Base-by-base conservation (phyloP, 2,329 filamentous ascomycete genomes). In the Cladorrhinum sp. region DNA sequence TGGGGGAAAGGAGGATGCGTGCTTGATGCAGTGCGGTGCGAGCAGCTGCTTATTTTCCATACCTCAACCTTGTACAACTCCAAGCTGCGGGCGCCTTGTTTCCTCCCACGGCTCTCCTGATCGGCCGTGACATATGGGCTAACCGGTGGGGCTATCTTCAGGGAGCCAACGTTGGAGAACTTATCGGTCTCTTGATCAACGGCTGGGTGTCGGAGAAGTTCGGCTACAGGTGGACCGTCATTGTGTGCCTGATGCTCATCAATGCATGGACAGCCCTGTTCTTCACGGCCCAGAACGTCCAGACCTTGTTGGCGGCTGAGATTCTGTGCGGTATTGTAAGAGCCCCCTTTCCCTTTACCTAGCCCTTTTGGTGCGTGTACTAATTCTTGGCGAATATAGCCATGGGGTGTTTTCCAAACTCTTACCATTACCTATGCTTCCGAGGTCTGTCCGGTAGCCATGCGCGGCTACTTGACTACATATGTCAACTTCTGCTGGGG, bases 401-500 rank as follows among this genome's bases (percentile, higher is more conserved):
- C 76, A 16, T 77, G 76, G 76, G 76, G 76, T 52, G 73, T 77
- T 10, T 78, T 77, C 65, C 74, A 76, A 62, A 73, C 79, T 28
- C 74, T 86, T 39, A 83, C 82, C 64, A 82, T 86, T 63, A 86
- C 87, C 1, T 90, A 90, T 68, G 87, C 87, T 28, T 86, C 85
- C 58, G 88, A 91, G 70, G 88, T 91, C 61, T 90, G 87, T 70
- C 89, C 89, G 2, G 82, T 91, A 6, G 85, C 87, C 51, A 80
- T 92, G 57, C 84, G 89, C 63, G 87, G 87, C 58, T 89, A 88
- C 69, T 75, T 89, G 65, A 91, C 88, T 1, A 90, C 88, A 6
- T 91, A 90, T 65, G 85, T 90, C 74, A 90, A 90, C 76, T 87
- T 89, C 69, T 91, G 88, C 79, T 91, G 88, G 87, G 88, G 86